Base-by-base conservation (phyloP, 208 protist genomes). In the Leishmania gerbilli region DNA sequence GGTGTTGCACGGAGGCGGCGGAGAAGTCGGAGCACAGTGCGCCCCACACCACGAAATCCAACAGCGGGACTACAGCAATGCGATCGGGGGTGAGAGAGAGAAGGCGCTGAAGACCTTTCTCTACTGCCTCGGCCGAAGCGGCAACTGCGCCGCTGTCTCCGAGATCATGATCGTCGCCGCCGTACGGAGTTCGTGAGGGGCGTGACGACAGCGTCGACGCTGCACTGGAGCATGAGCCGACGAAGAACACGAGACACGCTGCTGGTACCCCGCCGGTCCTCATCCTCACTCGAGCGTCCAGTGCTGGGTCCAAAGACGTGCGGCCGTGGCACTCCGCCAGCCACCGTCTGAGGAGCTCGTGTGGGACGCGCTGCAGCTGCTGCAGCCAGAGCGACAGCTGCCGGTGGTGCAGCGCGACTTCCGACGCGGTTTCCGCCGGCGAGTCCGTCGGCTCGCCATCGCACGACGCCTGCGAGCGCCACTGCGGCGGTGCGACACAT, bases 31-130 rank as follows among this genome's bases (percentile, higher is more conserved):
- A 82, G 71, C 74, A 75, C 19, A 82, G 58, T 2, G 78, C 65
- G 27, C 77, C 82, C 82, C 82, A 86, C 6, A 71, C 76, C 37
- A 86, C 53, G 31, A 86, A 86, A n/a, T 86, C 82, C 1, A 81
- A 6, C 3, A 86, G 40, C 49, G 78, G 82, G 24, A 86, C 78
- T 3, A 82, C 82, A 27, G 13, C 19, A 27, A 86, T 75, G 31
- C 64, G 31, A 24, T 53, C 60, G 3, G 78, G 55, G 6, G 78
- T 77, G 62, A 86, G 65, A 4, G 82, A 60, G n/a, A 67, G 78
- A 9, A 86, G 65, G 1, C 51, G 60, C 1, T 68, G 56, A 0
- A 76, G 31, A 9, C 1, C 42, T 17, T 9, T 27, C 9, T 65
- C 51, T 6, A 68, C 17, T 21, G 31, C 51, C 45, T 6, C 47